phyloP scores from a whole-genome alignment of 208 protist genomes.

The Trichomonas gallinae region DNA sequence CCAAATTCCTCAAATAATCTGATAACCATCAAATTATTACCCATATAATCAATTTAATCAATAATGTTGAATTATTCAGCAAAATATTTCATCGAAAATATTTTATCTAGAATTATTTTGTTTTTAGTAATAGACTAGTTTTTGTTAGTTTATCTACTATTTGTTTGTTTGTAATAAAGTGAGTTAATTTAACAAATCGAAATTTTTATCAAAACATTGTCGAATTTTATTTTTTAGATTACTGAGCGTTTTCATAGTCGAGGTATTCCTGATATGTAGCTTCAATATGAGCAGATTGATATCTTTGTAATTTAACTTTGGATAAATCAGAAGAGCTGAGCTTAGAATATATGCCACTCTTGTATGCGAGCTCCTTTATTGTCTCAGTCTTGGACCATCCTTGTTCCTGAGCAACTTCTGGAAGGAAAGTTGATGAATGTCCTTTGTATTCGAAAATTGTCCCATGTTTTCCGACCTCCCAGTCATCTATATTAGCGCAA shows the following conservation, averaged over 20 bases:
- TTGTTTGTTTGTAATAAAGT: too few relatives aligned
- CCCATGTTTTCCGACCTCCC: neutral
- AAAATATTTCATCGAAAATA: too few relatives aligned
- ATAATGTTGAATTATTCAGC: too few relatives aligned
- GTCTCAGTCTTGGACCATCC: neutral
- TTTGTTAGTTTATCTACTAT: too few relatives aligned
- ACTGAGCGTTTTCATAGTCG: neutral
- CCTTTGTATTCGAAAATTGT: neutral
- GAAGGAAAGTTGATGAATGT: neutral
- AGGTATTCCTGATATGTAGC: neutral
- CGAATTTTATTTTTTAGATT: neutral
- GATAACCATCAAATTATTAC: too few relatives aligned
- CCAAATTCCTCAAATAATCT: neutral
- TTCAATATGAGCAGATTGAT: neutral
- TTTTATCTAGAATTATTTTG: too few relatives aligned
- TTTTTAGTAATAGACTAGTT: too few relatives aligned
- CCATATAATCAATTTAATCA: too few relatives aligned
- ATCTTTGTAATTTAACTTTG: neutral
- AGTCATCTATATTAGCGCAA: neutral
- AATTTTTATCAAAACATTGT: too few relatives aligned
- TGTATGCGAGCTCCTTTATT: neutral
- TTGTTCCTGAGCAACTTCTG: slow-evolving; percentile 17
- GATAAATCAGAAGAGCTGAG: neutral
- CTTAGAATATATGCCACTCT: neutral
- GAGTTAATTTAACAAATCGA: too few relatives aligned